Evolutionary conservation across 2,329 filamentous ascomycete species (phyloP).

Genomic region (Waltergamsia citrina): DNA sequence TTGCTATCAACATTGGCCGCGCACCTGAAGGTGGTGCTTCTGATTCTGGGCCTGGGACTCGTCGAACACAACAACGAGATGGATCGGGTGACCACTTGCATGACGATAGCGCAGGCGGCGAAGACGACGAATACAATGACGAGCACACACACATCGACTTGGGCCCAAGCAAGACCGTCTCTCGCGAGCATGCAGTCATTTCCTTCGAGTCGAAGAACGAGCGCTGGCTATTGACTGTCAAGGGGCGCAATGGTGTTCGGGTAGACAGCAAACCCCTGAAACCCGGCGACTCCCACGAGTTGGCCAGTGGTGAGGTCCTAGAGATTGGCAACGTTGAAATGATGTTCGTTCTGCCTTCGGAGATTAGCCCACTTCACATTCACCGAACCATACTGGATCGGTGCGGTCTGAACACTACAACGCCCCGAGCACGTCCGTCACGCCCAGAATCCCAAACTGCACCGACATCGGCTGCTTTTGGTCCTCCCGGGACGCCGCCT

Average conservation of each 20-base stretch:
- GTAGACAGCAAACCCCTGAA: slow-evolving; percentile 68
- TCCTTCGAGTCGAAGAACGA: slow-evolving; percentile 59
- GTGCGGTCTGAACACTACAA: slow-evolving; percentile 38
- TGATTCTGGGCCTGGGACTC: neutral
- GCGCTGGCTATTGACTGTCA: slow-evolving; percentile 77
- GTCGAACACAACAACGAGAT: neutral
- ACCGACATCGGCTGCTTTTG: slow-evolving; percentile 51
- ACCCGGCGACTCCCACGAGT: slow-evolving; percentile 51
- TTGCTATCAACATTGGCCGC: slow-evolving; percentile 69
- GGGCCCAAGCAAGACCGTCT: slow-evolving; percentile 73
- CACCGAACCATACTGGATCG: slow-evolving; percentile 61
- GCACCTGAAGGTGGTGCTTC: slow-evolving; percentile 42
- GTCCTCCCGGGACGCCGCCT: slow-evolving; percentile 51
- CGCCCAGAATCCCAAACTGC: slow-evolving; percentile 40
- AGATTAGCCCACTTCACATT: slow-evolving; percentile 56
- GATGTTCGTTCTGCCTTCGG: slow-evolving; percentile 92
- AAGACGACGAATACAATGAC: slow-evolving; percentile 34
- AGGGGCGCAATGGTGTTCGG: slow-evolving; percentile 85
- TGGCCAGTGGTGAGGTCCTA: slow-evolving; percentile 83
- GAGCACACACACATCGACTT: slow-evolving; percentile 75
- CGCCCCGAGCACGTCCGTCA: slow-evolving; percentile 6
- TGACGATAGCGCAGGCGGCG: slow-evolving; percentile 19
- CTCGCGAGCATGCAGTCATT: slow-evolving; percentile 66
- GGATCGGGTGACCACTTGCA: neutral
- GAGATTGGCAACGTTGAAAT: slow-evolving; percentile 92